phyloP scores from a whole-genome alignment of 805 yeast genomes.

The Saturnispora quitensis region DNA sequence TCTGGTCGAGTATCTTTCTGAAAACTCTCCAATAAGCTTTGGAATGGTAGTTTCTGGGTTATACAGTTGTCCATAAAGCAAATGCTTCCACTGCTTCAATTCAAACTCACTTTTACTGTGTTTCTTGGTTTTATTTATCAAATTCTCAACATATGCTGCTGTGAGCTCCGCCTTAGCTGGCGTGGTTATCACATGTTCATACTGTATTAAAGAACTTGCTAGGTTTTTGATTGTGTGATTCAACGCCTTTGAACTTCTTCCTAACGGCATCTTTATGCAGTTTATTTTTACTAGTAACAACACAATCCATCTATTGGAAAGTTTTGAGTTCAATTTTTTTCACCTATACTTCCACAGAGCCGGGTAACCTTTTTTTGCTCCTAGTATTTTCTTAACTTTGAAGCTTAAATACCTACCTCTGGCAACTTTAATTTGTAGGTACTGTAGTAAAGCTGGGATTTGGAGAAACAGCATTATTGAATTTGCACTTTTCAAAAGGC shows the following conservation, averaged over 20 bases:
- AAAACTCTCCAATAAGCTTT: conserved; percentile 59
- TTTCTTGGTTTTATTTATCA: conserved; percentile 50
- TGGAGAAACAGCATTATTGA: too few species aligned
- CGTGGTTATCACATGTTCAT: conserved; percentile 66
- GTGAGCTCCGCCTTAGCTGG: conserved; percentile 68
- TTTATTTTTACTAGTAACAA: neutral
- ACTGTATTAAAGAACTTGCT: conserved; percentile 57
- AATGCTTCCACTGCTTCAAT: conserved; percentile 21
- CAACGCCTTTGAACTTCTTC: conserved; percentile 43
- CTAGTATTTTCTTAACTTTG: neutral
- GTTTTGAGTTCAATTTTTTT: neutral
- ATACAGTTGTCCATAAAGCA: conserved; percentile 33
- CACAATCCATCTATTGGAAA: neutral
- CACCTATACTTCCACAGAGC: neutral
- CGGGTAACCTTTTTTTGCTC: neutral
- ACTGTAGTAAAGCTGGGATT: too few species aligned
- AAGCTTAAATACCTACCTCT: too few species aligned
- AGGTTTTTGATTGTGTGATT: conserved; percentile 53
- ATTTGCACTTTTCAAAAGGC: too few species aligned
- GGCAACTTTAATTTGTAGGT: too few species aligned
- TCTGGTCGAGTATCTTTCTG: conserved; percentile 54
- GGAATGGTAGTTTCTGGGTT: conserved; percentile 43
- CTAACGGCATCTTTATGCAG: conserved; percentile 21
- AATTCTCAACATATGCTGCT: conserved; percentile 50
- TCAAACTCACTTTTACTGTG: conserved; percentile 13